Percentiles rank a stretch among this genome's conserved stretches.
Conservation (phyloP, 768 basidiomycete species). For the Clitopilus passeckerianus region DNA sequence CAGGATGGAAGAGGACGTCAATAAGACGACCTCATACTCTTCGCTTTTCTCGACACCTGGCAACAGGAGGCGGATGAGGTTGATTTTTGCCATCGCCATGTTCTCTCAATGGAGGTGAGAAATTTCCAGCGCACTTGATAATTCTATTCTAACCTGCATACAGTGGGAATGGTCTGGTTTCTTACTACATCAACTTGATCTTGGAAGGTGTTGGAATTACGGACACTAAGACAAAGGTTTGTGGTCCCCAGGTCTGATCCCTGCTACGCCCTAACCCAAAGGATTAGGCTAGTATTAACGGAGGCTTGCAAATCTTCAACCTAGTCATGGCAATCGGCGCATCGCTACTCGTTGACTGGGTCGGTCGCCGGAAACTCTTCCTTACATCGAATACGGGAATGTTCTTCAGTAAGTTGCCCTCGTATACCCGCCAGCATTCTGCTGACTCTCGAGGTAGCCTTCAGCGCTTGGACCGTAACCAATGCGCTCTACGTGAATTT, state of each 20-base stretch:
- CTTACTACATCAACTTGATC: conserved; percentile 70
- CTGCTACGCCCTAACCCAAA: neutral
- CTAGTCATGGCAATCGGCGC: conserved; percentile 53
- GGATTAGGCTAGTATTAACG: conserved; percentile 47
- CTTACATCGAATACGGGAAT: conserved; percentile 54
- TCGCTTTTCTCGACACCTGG: conserved; percentile 58
- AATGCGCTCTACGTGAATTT: conserved; percentile 38
- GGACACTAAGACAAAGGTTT: conserved; percentile 37
- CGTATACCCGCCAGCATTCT: neutral
- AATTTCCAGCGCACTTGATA: neutral
- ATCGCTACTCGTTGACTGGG: conserved; percentile 58
- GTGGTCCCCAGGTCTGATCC: too few relatives aligned
- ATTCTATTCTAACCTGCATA: neutral
- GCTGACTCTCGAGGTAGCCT: conserved; percentile 29
- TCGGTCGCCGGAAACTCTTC: conserved; percentile 68
- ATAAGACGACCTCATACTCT: conserved; percentile 40
- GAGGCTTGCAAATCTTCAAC: conserved; percentile 64
- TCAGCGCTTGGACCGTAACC: conserved; percentile 52
- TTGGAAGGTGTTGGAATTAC: conserved; percentile 61
- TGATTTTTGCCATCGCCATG: conserved; percentile 61
- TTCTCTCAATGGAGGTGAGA: conserved; percentile 73
- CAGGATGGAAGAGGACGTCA: conserved; percentile 53
- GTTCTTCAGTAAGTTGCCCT: conserved; percentile 36
- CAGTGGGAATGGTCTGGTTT: conserved; percentile 66
- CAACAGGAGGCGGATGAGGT: conserved; percentile 62